phyloP scores from a whole-genome alignment of 371 early-diverging fungal genomes.

The Ordospora pajunii region DNA sequence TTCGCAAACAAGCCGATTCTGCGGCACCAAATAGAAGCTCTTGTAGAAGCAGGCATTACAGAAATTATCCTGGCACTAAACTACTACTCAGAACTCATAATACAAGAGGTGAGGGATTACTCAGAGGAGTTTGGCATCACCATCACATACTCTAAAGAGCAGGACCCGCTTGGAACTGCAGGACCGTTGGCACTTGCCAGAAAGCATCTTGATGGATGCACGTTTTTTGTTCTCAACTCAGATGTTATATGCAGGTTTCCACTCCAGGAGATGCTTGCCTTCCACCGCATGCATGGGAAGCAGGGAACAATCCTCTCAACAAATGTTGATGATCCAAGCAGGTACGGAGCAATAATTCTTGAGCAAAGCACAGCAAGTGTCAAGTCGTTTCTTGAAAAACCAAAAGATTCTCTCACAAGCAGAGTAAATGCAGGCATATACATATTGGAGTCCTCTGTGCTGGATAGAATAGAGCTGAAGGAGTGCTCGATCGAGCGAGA shows the following conservation, averaged over 20 bases:
- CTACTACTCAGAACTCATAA: constrained; percentile 77
- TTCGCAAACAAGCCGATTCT: constrained; percentile 98
- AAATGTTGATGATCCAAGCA: constrained; percentile 87
- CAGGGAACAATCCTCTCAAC: constrained; percentile 67
- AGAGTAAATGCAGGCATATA: constrained; percentile 98
- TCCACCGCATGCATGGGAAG: constrained; percentile 64
- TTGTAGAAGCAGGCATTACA: constrained; percentile 85
- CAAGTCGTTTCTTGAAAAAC: constrained; percentile 92
- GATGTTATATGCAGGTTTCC: constrained; percentile 96
- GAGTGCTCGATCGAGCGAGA: constrained; percentile 71
- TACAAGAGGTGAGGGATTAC: constrained; percentile 72
- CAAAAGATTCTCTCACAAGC: constrained; percentile 77
- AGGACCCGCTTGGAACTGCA: constrained; percentile 89
- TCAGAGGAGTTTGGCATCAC: constrained; percentile 68
- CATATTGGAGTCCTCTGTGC: constrained; percentile 76
- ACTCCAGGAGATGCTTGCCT: constrained; percentile 72
- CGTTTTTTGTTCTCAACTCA: constrained; percentile 94
- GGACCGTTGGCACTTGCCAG: constrained; percentile 88
- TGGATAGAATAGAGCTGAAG: constrained; percentile 74
- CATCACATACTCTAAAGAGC: constrained; percentile 89
- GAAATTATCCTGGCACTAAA: constrained; percentile 95
- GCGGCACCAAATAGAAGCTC: constrained; percentile 89
- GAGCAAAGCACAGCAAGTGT: constrained; percentile 64
- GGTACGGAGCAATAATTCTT: constrained; percentile 84
- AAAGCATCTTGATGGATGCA: constrained; percentile 71